A percentile compares a stretch with the other conserved stretches of the same genome.
Conservation (phyloP, 2,329 filamentous ascomycete genomes). For the Phaeoacremonium minimum region DNA sequence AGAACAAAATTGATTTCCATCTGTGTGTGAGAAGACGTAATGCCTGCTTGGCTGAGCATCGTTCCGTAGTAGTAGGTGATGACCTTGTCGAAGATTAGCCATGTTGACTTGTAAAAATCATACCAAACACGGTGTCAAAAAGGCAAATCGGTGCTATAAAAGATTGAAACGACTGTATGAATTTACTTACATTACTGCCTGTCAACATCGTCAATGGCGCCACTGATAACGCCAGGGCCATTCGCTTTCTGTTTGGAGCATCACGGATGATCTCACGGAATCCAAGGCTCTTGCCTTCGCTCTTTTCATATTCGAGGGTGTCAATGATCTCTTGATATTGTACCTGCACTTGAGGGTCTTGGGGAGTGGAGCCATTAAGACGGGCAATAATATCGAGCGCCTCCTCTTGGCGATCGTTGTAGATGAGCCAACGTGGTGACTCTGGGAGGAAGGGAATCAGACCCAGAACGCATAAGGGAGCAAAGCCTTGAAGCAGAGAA, state of each 20-base stretch:
- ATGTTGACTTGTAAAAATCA: too few species aligned
- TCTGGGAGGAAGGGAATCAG: slow-evolving; percentile 36
- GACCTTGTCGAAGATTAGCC: too few species aligned
- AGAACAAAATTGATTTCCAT: slow-evolving; percentile 15
- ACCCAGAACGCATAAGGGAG: slow-evolving; percentile 25
- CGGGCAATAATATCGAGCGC: slow-evolving; percentile 34
- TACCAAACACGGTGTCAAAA: too few species aligned
- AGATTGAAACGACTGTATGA: too few species aligned
- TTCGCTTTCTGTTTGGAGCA: not conserved
- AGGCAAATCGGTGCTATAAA: too few species aligned
- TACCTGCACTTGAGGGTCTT: slow-evolving; percentile 26
- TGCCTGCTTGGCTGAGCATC: slow-evolving; percentile 11
- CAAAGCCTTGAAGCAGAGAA: slow-evolving; percentile 33
- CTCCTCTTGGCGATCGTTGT: slow-evolving; percentile 31
- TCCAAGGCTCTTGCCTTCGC: slow-evolving; percentile 1
- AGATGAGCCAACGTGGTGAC: slow-evolving; percentile 40
- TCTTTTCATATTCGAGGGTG: slow-evolving; percentile 15
- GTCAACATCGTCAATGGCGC: not conserved
- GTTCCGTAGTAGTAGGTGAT: slow-evolving; percentile 12
- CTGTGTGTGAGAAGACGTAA: slow-evolving; percentile 13
- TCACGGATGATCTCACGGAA: not conserved
- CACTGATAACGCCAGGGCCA: not conserved
- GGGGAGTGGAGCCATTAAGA: slow-evolving; percentile 33
- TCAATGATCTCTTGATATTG: slow-evolving; percentile 14
- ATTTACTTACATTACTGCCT: not conserved